phyloP scores from a whole-genome alignment of 2,329 filamentous ascomycete species.

The Colletotrichum costaricense region DNA sequence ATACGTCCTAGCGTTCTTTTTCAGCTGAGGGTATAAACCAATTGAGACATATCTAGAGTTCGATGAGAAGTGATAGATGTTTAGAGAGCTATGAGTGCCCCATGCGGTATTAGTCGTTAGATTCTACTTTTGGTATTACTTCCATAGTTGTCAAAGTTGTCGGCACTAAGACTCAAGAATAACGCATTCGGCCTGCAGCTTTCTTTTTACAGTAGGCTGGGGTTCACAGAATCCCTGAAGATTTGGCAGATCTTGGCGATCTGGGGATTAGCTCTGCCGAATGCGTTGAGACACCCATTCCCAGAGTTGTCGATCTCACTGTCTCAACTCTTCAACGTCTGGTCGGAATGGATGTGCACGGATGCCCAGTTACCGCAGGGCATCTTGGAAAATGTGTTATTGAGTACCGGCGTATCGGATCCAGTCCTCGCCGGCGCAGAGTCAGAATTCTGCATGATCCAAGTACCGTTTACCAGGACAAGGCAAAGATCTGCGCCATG shows the following conservation, averaged over 20 bases:
- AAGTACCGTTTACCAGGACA: neutral
- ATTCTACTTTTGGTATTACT: neutral
- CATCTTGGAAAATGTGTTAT: neutral
- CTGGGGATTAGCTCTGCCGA: neutral
- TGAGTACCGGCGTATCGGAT: neutral
- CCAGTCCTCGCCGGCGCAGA: neutral
- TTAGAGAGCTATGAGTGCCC: neutral
- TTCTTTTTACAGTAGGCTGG: neutral
- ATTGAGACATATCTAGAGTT: no score
- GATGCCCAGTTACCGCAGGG: neutral
- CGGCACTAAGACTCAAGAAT: neutral
- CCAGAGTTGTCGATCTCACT: neutral
- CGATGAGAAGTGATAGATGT: neutral
- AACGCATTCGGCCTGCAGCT: neutral
- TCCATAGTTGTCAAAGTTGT: neutral
- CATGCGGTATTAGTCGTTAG: neutral
- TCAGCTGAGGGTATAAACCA: neutral
- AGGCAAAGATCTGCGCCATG: neutral
- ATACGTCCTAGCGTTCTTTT: neutral
- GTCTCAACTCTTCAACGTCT: neutral
- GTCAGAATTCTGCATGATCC: neutral
- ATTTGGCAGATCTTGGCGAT: neutral
- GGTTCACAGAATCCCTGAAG: neutral
- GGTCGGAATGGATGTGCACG: neutral
- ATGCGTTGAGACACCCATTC: neutral